Base-by-base conservation (phyloP, 139 green algal species). In the Mesotaenium endlicherianum region DNA sequence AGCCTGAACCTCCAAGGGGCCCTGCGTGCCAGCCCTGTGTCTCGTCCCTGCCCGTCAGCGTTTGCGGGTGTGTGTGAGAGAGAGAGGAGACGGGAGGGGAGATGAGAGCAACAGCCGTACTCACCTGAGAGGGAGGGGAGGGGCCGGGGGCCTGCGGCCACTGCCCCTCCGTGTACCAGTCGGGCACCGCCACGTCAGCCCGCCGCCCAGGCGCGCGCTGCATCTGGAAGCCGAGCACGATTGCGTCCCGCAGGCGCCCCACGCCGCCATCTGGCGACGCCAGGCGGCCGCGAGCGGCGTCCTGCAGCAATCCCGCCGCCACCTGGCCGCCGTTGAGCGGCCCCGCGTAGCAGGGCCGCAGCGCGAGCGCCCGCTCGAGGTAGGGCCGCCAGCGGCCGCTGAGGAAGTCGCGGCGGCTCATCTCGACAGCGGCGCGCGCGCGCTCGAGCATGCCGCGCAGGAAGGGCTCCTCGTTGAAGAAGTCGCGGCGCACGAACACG, bases 381-480 rank as follows among this genome's bases (percentile, higher is more conserved):
- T 94, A 94, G 3, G 89, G 78, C 2, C 39, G 70, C 92, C 92
- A 95, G 60, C 88, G 82, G 17, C 92, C 90, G 2, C 84, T 72
- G 17, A 94, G 36, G 70, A 95, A 95, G 78, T 93, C 90, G 0
- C 86, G 40, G 1, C 86, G 84, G 44, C 75, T 84, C 83, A 94
- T 94, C 81, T 94, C 91, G 14, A 94, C 77, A 3, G 72, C 89
- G 17, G 76, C 42, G 38, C 44, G 40, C 20, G 44, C 26, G 75
- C 44, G 39, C 70, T 94, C 86, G 26, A 95, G 75, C 80, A 93
- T 72, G 45, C 89, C 90, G 30, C 91, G 83, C 74, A 95, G 87
- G 80, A 94, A 95, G 38, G 92, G 91, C 86, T 95, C 92, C 82
- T 94, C 91, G 41, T 92, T 93, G 87, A 95, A 95, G 75, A 86